phyloP scores from a whole-genome alignment of 2,329 filamentous ascomycete genomes.

The Balansia obtecta region DNA sequence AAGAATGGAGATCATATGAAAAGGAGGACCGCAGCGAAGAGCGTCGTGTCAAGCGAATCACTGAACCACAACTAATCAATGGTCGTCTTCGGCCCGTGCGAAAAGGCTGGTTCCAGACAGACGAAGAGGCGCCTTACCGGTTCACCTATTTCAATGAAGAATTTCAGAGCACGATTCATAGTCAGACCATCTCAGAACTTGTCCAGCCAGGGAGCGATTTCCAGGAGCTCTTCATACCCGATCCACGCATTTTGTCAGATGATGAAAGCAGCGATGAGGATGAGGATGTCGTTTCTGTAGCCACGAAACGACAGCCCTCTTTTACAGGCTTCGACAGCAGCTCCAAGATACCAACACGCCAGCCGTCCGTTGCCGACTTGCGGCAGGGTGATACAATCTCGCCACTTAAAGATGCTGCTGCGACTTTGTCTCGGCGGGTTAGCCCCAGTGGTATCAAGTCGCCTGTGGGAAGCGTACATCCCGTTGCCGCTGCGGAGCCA shows the following conservation, averaged over 20 bases:
- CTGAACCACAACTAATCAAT: constrained; percentile 84
- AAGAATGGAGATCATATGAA: constrained; percentile 84
- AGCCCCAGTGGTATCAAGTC: constrained; percentile 35
- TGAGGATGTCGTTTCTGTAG: constrained; percentile 18
- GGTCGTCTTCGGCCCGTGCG: constrained; percentile 74
- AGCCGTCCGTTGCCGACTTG: constrained; percentile 28
- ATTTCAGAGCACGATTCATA: constrained; percentile 90
- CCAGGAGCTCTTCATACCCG: constrained; percentile 78
- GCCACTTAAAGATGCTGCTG: constrained; percentile 18
- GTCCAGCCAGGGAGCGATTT: constrained; percentile 78
- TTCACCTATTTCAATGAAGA: constrained; percentile 99
- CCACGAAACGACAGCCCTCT: constrained; percentile 13
- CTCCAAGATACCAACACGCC: constrained; percentile 32
- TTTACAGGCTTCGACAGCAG: constrained; percentile 22
- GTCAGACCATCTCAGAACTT: constrained; percentile 86
- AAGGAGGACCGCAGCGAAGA: constrained; percentile 74
- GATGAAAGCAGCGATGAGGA: constrained; percentile 55
- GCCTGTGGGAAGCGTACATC: constrained; percentile 15
- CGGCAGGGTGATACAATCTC: constrained; percentile 17
- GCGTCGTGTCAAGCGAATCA: constrained; percentile 79
- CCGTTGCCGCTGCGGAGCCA: constrained; percentile 9
- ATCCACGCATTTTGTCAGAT: constrained; percentile 64
- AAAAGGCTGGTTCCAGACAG: constrained; percentile 70
- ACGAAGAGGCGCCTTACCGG: constrained; percentile 82
- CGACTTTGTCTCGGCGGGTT: constrained; percentile 29